Evolutionary conservation across 345 rosid species (phyloP).

Genomic region (Linum tenue): DNA sequence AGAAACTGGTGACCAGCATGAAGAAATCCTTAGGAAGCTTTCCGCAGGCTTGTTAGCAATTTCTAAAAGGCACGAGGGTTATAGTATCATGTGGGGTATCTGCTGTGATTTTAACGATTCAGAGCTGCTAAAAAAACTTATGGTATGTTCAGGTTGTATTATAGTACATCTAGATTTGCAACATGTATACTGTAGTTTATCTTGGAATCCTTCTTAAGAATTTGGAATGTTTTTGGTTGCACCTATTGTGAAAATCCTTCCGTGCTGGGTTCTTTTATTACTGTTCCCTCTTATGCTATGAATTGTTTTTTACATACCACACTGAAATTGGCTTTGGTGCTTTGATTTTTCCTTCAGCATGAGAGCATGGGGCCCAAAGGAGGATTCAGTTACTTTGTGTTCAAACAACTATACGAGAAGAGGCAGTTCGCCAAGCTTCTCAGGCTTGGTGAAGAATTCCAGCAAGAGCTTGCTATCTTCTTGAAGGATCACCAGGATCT

Average conservation of each 20-base stretch:
- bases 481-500: slow-evolving; percentile 56
- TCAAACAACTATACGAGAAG: slow-evolving; percentile 53
- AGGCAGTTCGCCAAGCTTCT: slow-evolving; percentile 70
- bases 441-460: slow-evolving; percentile 94
- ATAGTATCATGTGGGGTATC: slow-evolving; percentile 71
- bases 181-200: no score
- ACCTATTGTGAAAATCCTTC: no score
- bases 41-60: slow-evolving; percentile 56
- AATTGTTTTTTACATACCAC: not conserved
- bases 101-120: slow-evolving; percentile 82
- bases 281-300: not conserved
- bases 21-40: slow-evolving; percentile 47
- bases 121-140: slow-evolving; percentile 57
- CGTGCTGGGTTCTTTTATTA: not conserved
- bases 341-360: slow-evolving; percentile 36
- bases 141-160: slow-evolving; percentile 39
- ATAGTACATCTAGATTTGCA: not conserved
- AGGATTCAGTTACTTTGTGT: slow-evolving; percentile 90
- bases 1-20: slow-evolving; percentile 30
- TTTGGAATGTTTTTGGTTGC: no score
- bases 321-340: not conserved
- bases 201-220: no score
- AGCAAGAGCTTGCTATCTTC: slow-evolving; percentile 59
- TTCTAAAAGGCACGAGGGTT: slow-evolving; percentile 75
- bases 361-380: slow-evolving; percentile 86